phyloP scores from a whole-genome alignment of 345 rosid genomes.

The Citrus mangshanensis region DNA sequence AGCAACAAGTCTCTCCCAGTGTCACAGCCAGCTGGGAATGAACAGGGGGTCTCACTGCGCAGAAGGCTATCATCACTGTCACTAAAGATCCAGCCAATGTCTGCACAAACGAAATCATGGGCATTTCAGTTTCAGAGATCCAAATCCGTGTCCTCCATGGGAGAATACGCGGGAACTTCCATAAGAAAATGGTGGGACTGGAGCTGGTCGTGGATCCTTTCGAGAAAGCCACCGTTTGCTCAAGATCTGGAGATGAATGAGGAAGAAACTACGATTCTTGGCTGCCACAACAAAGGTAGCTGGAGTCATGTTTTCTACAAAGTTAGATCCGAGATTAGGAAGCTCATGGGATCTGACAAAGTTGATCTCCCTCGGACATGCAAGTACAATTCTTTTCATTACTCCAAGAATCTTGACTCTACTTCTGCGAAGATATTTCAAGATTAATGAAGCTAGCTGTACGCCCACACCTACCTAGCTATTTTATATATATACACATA shows the following conservation, averaged over 20 bases:
- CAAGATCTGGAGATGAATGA: conserved; percentile 83
- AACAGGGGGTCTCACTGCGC: conserved; percentile 23
- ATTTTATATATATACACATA: too few species aligned
- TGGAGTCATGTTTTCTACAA: conserved; percentile 79
- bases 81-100: conserved; percentile 39
- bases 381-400: conserved; percentile 44
- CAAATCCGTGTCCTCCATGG: conserved; percentile 64
- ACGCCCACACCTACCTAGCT: too few species aligned
- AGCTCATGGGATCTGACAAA: conserved; percentile 47
- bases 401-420: conserved; percentile 45
- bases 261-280: conserved; percentile 61
- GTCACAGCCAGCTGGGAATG: conserved; percentile 26
- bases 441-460: neutral
- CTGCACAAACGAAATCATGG: conserved; percentile 44
- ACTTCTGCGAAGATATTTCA: neutral
- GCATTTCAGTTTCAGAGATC: conserved; percentile 53
- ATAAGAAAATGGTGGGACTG: conserved; percentile 81
- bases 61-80: conserved; percentile 84
- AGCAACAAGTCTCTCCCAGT: conserved; percentile 42
- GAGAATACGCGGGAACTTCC: conserved; percentile 52
- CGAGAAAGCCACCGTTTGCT: conserved; percentile 65
- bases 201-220: conserved; percentile 86
- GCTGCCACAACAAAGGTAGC: conserved; percentile 67
- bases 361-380: conserved; percentile 61
- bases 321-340: conserved; percentile 55